Evolutionary conservation across 768 basidiomycete genomes (phyloP), one percentile per base, ranked within the genome.

Genomic region (Suillus subalutaceus): DNA sequence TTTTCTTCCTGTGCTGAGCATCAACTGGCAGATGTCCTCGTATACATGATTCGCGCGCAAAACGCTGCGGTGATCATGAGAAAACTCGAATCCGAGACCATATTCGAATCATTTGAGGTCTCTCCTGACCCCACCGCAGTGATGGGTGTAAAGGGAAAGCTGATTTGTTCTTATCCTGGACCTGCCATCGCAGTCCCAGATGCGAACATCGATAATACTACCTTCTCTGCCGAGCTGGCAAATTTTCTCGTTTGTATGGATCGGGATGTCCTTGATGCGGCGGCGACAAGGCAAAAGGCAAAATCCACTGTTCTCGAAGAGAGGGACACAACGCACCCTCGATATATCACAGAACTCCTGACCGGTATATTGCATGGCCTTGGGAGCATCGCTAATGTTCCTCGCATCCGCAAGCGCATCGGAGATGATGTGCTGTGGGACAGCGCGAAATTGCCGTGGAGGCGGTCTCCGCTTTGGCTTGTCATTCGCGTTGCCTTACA

Each of bases 381-480:
- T 12, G 77, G 75, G 44, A 61, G 65, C 4, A 80, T 80, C 2
- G 69, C 75, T 15, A 72, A 72, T 18, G 66, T 76, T 5, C 35
- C 38, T 46, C 70, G 75, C 9, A 77, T 82, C 23, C 68, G 63
- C 15, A 87, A 87, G 69, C 81, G 82, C 9, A 74, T 85, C 0
- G 76, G 75, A 7, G 85, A 86, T 61, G 82, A 86, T 30, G 80
- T 85, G 3, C 73, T 83, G 2, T 83, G 83, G 81, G 48, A 75
- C 5, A 65, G 74, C 26, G 73, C 80, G 2, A 61, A 68, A 38
- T 72, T 77, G 12, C 63, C 86, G 76, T 87, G 85, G 85, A 74
- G 86, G 35, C 77, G 86, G 30, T 83, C 84, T 8, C 73, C 83
- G 1, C 73, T 84, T 9, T 87, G 85, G 85, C 79, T 86, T 6